Conservation (phyloP, 768 basidiomycete species). For the Amylocystis lapponica region DNA sequence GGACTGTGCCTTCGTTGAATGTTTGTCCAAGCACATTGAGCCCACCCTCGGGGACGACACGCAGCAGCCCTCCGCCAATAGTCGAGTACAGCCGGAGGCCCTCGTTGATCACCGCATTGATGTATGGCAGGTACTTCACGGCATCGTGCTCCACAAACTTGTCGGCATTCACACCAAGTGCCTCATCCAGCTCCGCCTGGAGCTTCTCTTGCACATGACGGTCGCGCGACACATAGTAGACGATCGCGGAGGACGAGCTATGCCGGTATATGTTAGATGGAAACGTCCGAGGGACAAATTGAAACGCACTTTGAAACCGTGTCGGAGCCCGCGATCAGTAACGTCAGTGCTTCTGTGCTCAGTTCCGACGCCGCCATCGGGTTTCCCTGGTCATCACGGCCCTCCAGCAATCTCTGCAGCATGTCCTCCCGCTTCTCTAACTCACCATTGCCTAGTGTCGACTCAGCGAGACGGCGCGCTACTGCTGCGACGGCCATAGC, state of each 20-base stretch:
- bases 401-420: constrained; percentile 8
- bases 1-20: constrained; percentile 18
- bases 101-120: constrained; percentile 28
- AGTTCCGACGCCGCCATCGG: constrained; percentile 9
- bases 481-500: constrained; percentile 8
- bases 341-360: constrained; percentile 8
- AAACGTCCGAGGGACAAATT: neutral
- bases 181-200: constrained; percentile 7
- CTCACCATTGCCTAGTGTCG: neutral
- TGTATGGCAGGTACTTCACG: constrained; percentile 11
- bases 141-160: neutral
- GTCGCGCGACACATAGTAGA: constrained; percentile 3
- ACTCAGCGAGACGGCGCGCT: constrained; percentile 3
- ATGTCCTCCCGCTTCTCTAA: constrained; percentile 4
- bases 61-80: constrained; percentile 24
- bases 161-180: neutral
- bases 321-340: constrained; percentile 13
- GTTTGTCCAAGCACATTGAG: constrained; percentile 14
- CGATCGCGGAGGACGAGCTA: constrained; percentile 1
- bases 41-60: constrained; percentile 21
- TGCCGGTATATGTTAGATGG: neutral
- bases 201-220: constrained; percentile 2
- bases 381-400: constrained; percentile 9
- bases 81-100: constrained; percentile 25
- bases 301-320: constrained; percentile 9